Base-by-base conservation (phyloP, 352 stramenopile genomes). In the Pythium folliculosum region DNA sequence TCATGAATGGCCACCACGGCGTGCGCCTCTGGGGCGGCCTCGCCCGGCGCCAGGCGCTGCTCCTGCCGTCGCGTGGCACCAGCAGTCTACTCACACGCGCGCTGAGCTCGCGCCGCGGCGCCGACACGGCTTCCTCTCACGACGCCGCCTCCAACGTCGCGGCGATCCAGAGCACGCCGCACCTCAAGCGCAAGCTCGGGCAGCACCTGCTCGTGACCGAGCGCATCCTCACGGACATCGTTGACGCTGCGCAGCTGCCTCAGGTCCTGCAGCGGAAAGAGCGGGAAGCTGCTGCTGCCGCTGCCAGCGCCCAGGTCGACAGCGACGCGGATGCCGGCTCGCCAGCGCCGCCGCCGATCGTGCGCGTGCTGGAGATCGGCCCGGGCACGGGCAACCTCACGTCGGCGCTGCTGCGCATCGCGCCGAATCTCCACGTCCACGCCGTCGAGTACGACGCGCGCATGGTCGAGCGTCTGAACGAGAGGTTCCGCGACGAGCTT, bases 361-460 rank as follows among this genome's bases (percentile, higher is more conserved):
- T 89, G 45, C 80, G 75, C n/a, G 80, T 96, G 38, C 77, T 96
- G 25, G 88, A 96, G 69, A 90, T 96, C 55, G 88, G 88, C 14
- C 87, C 88, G 0, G 88, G 88, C 17, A 96, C 86, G 8, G 88
- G 88, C 54, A 96, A 96, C 59, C 75, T 96, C 47, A 96, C 88
- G 65, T 86, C 88, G n/a, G 77, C 83, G 30, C 58, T 96, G 60
- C 74, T 96, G 38, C 63, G 75, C 32, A 52, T 76, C 14, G 71
- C 74, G 9, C 72, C 80, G 1, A 69, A 71, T 2, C 70, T 95
- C 30, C 73, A 80, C 19, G 78, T 94, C 22, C 77, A 88, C 48
- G 73, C 79, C 2, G 80, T 96, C 25, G 88, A 96, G 70, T 93
- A 84, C 58, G 88, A 96, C 57, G 45, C 25, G 14, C 81, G 82